Evolutionary conservation across 2,329 filamentous ascomycete species (phyloP).

Genomic region (Phialemoniopsis sp.): DNA sequence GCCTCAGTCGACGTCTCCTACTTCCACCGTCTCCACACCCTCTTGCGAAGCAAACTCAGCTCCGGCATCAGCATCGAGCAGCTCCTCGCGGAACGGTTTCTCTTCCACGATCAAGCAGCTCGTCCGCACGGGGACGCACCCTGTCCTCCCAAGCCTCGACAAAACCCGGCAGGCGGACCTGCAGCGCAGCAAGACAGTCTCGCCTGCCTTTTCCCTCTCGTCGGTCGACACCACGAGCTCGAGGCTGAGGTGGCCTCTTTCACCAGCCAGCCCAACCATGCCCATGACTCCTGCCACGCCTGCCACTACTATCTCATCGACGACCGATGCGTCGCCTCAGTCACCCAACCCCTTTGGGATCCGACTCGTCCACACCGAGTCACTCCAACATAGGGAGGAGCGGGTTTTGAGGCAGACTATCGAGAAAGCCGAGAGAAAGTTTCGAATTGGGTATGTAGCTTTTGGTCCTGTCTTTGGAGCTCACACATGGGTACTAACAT

Average conservation of each 20-base stretch:
- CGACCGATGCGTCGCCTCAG: constrained; percentile 18
- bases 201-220: constrained; percentile 25
- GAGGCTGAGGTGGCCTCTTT: constrained; percentile 20
- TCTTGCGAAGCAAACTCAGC: constrained; percentile 5
- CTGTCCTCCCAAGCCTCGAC: constrained; percentile 14
- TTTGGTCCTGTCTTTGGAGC: constrained; percentile 1
- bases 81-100: constrained; percentile 9
- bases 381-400: constrained; percentile 41
- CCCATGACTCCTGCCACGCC: constrained; percentile 45
- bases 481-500: constrained; percentile 6
- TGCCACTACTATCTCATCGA: constrained; percentile 16
- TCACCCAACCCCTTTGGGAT: constrained; percentile 39
- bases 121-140: constrained; percentile 30
- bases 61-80: constrained; percentile 5
- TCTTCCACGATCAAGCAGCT: constrained; percentile 31
- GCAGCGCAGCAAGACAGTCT: constrained; percentile 19
- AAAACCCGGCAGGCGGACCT: constrained; percentile 4
- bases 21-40: constrained; percentile 7
- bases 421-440: constrained; percentile 48
- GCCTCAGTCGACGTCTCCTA: constrained; percentile 21
- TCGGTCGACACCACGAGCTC: constrained; percentile 19
- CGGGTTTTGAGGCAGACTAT: constrained; percentile 43
- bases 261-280: constrained; percentile 34
- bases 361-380: constrained; percentile 43
- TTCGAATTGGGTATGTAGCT: constrained; percentile 30